These are phyloP conservation scores for Epicoccum sorghinum DNA, from an alignment of 2,329 filamentous ascomycete species.

Conservation along the genomic window DNA sequence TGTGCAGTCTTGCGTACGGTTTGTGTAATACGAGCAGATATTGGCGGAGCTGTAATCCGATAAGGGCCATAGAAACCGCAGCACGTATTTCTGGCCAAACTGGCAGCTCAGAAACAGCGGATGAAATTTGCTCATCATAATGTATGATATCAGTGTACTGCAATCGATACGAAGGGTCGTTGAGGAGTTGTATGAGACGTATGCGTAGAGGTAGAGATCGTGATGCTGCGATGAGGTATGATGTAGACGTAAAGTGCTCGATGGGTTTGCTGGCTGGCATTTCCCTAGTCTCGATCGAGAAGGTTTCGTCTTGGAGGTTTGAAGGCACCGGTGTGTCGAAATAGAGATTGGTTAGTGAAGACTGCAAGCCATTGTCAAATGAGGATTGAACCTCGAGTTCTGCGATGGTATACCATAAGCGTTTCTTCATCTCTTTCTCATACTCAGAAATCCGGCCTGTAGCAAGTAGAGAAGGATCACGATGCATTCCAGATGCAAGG, in stretches of 20 bases:
- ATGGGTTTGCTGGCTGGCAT: constrained; percentile 31
- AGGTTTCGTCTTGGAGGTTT: constrained; percentile 59
- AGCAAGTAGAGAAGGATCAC: constrained; percentile 50
- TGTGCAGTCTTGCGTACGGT: constrained; percentile 37
- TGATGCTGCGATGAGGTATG: constrained; percentile 33
- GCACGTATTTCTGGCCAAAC: constrained; percentile 30
- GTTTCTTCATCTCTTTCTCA: constrained; percentile 60
- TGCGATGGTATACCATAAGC: constrained; percentile 63
- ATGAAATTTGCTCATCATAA: constrained; percentile 39
- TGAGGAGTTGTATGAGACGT: constrained; percentile 41
- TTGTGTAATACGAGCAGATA: constrained; percentile 44
- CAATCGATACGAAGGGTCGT: constrained; percentile 37
- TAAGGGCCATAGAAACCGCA: constrained; percentile 26
- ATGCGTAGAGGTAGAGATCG: constrained; percentile 40
- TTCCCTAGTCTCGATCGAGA: constrained; percentile 39
- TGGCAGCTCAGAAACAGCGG: constrained; percentile 30
- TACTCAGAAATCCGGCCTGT: constrained; percentile 46
- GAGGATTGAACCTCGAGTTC: constrained; percentile 64
- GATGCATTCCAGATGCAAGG: constrained; percentile 61
- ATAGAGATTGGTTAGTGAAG: constrained; percentile 49
- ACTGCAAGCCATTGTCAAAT: constrained; percentile 61
- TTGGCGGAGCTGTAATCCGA: constrained; percentile 43
- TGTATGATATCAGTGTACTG: constrained; percentile 42
- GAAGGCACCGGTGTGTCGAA: constrained; percentile 58
- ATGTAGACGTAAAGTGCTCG: constrained; percentile 39